Evolutionary conservation across 2,329 filamentous ascomycete genomes (phyloP).

Genomic region (Exophiala sp.): DNA sequence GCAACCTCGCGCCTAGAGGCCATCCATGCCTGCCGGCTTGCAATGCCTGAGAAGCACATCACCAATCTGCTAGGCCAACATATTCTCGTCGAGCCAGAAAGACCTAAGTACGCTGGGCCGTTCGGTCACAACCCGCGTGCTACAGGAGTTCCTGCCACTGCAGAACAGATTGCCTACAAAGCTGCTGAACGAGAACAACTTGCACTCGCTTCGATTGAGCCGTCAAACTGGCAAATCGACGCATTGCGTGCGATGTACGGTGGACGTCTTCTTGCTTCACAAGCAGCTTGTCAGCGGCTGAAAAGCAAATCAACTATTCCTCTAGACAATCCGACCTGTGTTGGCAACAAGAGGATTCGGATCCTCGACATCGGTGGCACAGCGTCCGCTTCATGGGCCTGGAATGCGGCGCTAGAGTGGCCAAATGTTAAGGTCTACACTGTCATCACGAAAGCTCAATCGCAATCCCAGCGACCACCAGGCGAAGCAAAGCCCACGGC

Average conservation of each 20-base stretch:
- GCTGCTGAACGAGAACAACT: slow-evolving; percentile 71
- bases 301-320: slow-evolving; percentile 28
- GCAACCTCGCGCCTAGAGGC: slow-evolving; percentile 83
- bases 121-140: slow-evolving; percentile 68
- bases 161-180: slow-evolving; percentile 37
- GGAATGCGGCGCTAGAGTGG: slow-evolving; percentile 84
- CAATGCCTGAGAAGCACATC: slow-evolving; percentile 67
- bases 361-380: slow-evolving; percentile 87
- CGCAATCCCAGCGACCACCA: slow-evolving; percentile 59
- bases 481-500: slow-evolving; percentile 61
- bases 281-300: slow-evolving; percentile 38
- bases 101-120: slow-evolving; percentile 68
- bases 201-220: slow-evolving; percentile 66
- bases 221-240: slow-evolving; percentile 60
- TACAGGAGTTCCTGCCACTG: slow-evolving; percentile 47
- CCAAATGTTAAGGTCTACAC: slow-evolving; percentile 85
- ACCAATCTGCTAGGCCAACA: slow-evolving; percentile 83
- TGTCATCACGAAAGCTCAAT: slow-evolving; percentile 71
- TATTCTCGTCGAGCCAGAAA: slow-evolving; percentile 67
- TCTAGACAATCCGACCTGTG: slow-evolving; percentile 26
- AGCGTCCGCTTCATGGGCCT: slow-evolving; percentile 87
- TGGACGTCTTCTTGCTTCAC: slow-evolving; percentile 57
- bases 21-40: slow-evolving; percentile 76
- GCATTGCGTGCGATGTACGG: slow-evolving; percentile 59
- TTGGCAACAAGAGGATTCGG: slow-evolving; percentile 51